Conservation (phyloP, 2,329 filamentous ascomycete species). For the Curvularia lunata region DNA sequence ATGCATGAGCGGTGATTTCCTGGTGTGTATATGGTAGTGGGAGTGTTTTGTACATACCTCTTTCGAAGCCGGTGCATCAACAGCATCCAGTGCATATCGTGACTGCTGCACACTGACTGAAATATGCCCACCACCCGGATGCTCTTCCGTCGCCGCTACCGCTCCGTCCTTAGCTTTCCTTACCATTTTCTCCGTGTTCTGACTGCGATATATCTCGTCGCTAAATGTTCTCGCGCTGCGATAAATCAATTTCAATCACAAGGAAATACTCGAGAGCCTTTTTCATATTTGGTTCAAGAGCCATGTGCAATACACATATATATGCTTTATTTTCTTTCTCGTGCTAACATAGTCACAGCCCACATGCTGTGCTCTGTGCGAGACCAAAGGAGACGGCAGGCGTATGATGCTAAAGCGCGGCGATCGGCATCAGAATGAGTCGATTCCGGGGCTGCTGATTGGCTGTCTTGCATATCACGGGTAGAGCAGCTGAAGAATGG, state of each 20-base stretch:
- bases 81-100: constrained; percentile 46
- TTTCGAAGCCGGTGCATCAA: constrained; percentile 49
- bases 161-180: constrained; percentile 35
- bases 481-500: not conserved
- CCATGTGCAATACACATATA: not conserved
- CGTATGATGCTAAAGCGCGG: constrained; percentile 2
- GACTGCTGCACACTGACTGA: constrained; percentile 49
- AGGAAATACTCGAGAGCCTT: not conserved
- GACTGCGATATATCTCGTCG: not conserved
- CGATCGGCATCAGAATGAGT: constrained; percentile 23
- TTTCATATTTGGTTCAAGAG: not conserved
- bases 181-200: constrained; percentile 30
- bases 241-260: not conserved
- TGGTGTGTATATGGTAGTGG: not conserved
- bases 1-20: not conserved
- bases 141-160: constrained; percentile 23
- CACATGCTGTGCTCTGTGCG: not conserved
- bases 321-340: not conserved
- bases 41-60: constrained; percentile 30
- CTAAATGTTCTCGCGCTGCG: not conserved
- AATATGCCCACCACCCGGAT: constrained; percentile 37
- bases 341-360: not conserved
- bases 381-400: not conserved
- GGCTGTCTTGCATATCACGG: not conserved
- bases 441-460: constrained; percentile 18